phyloP scores from a whole-genome alignment of 2,329 filamentous ascomycete species.

The Apiospora aurea region DNA sequence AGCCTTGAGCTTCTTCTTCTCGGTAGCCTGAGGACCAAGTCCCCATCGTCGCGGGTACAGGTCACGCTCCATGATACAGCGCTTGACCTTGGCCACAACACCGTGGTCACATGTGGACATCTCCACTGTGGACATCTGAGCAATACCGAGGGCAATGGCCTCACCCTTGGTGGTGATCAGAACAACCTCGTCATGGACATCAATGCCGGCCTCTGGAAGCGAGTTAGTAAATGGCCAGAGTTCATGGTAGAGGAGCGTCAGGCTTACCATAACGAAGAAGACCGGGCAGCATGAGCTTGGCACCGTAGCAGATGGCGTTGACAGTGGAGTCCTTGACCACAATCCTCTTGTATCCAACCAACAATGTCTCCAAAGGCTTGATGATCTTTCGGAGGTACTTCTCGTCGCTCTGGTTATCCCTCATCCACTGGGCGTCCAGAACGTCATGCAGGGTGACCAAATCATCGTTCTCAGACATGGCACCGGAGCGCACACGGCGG shows the following conservation, averaged over 20 bases:
- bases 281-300: slow-evolving; percentile 98
- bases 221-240: slow-evolving; percentile 23
- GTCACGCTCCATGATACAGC: slow-evolving; percentile 99
- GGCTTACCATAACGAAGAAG: slow-evolving; percentile 84
- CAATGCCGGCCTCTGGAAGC: slow-evolving; percentile 79
- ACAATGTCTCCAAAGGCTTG: slow-evolving; percentile 87
- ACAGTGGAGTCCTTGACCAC: slow-evolving; percentile 97
- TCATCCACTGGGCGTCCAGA: slow-evolving; percentile 89
- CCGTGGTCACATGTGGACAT: slow-evolving; percentile 97
- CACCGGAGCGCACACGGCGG: slow-evolving; percentile 89
- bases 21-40: slow-evolving; percentile 86
- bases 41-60: slow-evolving; percentile 97
- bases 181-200: slow-evolving; percentile 95
- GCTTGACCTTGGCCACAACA: slow-evolving; percentile 98
- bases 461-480: slow-evolving; percentile 89
- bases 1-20: slow-evolving; percentile 99
- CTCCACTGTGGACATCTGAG: slow-evolving; percentile 97
- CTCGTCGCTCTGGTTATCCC: slow-evolving; percentile 96
- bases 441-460: slow-evolving; percentile 96
- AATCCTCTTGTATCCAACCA: slow-evolving; percentile 93
- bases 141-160: slow-evolving; percentile 94
- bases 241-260: slow-evolving; percentile 20
- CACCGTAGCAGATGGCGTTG: slow-evolving; percentile 97
- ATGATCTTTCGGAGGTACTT: slow-evolving; percentile 91
- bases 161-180: slow-evolving; percentile 99